Evolutionary conservation across 2,329 filamentous ascomycete species (phyloP), one percentile per base, ranked within the genome.

Genomic region (Lasiodiplodia sp.): DNA sequence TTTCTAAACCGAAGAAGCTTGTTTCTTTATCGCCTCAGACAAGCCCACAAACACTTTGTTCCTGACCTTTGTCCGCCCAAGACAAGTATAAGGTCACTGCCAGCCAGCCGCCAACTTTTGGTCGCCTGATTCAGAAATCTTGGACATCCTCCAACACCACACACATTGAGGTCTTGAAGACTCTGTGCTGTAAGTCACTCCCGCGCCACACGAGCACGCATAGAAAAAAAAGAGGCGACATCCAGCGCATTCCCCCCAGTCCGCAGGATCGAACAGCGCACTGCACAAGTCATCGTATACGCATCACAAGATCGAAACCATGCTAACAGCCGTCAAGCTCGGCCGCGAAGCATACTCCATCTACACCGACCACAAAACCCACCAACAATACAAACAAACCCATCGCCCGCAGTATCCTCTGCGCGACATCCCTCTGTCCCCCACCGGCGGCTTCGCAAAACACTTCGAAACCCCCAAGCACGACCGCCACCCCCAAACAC

Each of bases 311-410:
- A 37, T 10, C 16, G 8, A 52, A 51, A 34, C 34, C n/a, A 58
- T 67, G 53, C 65, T 67, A 38, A 67, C 53, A 38, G 44, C 65
- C 44, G 16, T 67, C 53, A 60, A 53, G 31, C 28, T 58, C 40
- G 55, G 55, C 55, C 55, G 53, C 55, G 31, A 67, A 58, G 65
- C 65, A 2, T 53, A 37, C 58, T 7, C 58, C 25, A 62, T 49
- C 40, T 62, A 67, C 65, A 58, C n/a, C 55, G 37, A 67, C 53
- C 65, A 58, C 65, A 57, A 67, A 34, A 38, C 28, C 38, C 53
- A 67, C 65, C 55, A 67, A 31, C 25, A n/a, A 44, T 21, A 38
- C 65, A 57, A 67, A 16, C 47, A 37, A 25, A 49, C 55, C 64
- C 53, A 34, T 12, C 52, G 31, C n/a, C 51, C 49, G 10, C 49